Percentiles rank a stretch among this genome's conserved stretches.
These are phyloP conservation scores for Plasmodium reichenowi DNA, from an alignment of 169 alveolate species.

Conservation along the genomic window DNA sequence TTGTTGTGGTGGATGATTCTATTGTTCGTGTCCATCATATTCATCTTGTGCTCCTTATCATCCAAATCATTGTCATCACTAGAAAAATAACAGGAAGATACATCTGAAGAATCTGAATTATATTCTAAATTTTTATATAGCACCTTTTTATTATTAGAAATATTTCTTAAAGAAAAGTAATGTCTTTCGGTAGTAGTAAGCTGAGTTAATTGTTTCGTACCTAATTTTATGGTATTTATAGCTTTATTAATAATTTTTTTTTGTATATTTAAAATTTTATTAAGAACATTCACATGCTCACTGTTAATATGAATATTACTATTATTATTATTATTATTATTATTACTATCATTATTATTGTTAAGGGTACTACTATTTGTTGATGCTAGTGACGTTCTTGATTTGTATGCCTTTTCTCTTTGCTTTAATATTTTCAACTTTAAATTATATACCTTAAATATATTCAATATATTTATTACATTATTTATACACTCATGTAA, in stretches of 20 bases:
- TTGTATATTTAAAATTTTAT: constrained; percentile 37
- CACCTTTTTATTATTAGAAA: constrained; percentile 29
- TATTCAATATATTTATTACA: constrained; percentile 67
- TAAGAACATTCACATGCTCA: constrained; percentile 4
- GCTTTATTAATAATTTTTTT: constrained; percentile 74
- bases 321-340: no score
- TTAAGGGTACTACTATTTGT: no score
- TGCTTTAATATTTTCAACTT: constrained; percentile 69
- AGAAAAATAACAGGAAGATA: constrained; percentile 70
- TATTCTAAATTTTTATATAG: constrained; percentile 32
- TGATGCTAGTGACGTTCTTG: background rate
- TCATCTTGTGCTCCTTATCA: background rate
- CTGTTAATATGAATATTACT: background rate
- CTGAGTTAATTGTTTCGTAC: constrained; percentile 64
- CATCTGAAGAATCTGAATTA: constrained; percentile 70
- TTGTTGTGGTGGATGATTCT: background rate
- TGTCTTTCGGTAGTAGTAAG: constrained; percentile 73
- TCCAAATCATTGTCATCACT: constrained; percentile 36
- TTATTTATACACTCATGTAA: constrained; percentile 67
- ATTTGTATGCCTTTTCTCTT: constrained; percentile 35
- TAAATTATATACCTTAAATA: constrained; percentile 66
- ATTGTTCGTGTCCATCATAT: background rate
- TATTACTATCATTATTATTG: no score
- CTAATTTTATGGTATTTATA: constrained; percentile 58
- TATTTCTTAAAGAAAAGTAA: constrained; percentile 54